phyloP scores from a whole-genome alignment of 257 asterid genomes.

The Nicotiana undulata region DNA sequence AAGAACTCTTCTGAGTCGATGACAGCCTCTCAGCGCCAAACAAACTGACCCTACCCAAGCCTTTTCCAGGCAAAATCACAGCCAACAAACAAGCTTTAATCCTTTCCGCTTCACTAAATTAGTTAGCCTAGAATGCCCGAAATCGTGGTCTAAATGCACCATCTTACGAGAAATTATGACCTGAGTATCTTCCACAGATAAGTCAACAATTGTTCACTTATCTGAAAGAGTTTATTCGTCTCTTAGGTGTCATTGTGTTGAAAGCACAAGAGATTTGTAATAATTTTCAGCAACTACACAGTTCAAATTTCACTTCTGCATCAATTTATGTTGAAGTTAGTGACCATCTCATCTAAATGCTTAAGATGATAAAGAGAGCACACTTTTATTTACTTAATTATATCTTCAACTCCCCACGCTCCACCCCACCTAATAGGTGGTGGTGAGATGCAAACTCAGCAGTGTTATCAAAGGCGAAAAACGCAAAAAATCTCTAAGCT shows the following conservation, averaged over 20 bases:
- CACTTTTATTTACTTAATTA: no score
- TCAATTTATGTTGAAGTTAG: no score
- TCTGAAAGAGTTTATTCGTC: neutral
- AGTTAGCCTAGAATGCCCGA: neutral
- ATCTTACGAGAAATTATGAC: neutral
- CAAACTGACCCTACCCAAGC: neutral
- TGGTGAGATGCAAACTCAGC: no score
- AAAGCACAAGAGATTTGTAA: neutral
- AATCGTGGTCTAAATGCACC: neutral
- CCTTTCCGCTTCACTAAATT: neutral
- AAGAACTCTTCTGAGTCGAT: neutral
- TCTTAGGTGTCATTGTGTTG: neutral
- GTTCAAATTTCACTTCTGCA: neutral
- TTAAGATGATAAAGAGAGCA: no score
- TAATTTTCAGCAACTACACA: neutral
- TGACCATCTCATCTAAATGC: no score
- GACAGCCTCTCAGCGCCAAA: neutral
- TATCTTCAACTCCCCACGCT: no score
- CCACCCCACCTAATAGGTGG: no score
- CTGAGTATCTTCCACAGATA: neutral
- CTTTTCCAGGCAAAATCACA: neutral
- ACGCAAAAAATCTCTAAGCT: no score
- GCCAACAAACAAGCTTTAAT: neutral
- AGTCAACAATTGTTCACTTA: neutral
- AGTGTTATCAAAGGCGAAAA: no score